Conservation (phyloP, 805 yeast genomes). For the Monosporozyma siamensis region DNA sequence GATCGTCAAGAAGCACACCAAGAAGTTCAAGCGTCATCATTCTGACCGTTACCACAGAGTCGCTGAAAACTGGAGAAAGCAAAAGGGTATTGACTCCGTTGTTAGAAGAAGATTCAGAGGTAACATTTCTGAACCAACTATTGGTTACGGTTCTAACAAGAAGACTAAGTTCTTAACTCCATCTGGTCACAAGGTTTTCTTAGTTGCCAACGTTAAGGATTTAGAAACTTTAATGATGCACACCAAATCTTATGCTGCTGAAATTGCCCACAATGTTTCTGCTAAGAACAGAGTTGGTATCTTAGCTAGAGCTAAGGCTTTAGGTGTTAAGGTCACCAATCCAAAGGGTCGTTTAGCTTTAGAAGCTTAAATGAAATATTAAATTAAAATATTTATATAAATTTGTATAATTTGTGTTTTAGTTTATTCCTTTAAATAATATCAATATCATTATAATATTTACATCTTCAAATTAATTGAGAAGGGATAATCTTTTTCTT, state of each 20-base stretch:
- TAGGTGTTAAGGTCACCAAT: slow-evolving; percentile 98
- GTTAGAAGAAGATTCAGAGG: slow-evolving; percentile 99
- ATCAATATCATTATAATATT: slow-evolving; percentile 2
- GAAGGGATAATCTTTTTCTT: no score
- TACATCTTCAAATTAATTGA: not conserved
- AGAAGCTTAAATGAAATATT: slow-evolving; percentile 63
- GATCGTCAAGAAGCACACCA: slow-evolving; percentile 99
- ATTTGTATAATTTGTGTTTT: slow-evolving; percentile 2
- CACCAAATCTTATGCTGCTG: slow-evolving; percentile 99
- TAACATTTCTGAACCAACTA: slow-evolving; percentile 96
- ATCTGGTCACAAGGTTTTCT: slow-evolving; percentile 96
- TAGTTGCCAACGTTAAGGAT: slow-evolving; percentile 86
- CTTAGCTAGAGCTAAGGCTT: slow-evolving; percentile 93
- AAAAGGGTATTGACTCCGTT: slow-evolving; percentile 99
- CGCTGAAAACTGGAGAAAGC: slow-evolving; percentile 99
- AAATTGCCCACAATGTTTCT: slow-evolving; percentile 97
- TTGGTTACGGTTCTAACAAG: slow-evolving; percentile 99
- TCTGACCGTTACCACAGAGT: slow-evolving; percentile 99
- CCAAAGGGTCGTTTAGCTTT: slow-evolving; percentile 97
- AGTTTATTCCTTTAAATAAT: slow-evolving; percentile 1
- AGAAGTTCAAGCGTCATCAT: slow-evolving; percentile 99
- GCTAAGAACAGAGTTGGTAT: slow-evolving; percentile 97
- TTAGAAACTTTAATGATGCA: slow-evolving; percentile 93
- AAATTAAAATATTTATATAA: slow-evolving; percentile 4
- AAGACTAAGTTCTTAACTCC: slow-evolving; percentile 93